Percentiles rank a stretch among this genome's conserved stretches.
These are phyloP conservation scores for Coniochaeta sp. DNA, from an alignment of 2,329 filamentous ascomycete species.

Conservation along the genomic window DNA sequence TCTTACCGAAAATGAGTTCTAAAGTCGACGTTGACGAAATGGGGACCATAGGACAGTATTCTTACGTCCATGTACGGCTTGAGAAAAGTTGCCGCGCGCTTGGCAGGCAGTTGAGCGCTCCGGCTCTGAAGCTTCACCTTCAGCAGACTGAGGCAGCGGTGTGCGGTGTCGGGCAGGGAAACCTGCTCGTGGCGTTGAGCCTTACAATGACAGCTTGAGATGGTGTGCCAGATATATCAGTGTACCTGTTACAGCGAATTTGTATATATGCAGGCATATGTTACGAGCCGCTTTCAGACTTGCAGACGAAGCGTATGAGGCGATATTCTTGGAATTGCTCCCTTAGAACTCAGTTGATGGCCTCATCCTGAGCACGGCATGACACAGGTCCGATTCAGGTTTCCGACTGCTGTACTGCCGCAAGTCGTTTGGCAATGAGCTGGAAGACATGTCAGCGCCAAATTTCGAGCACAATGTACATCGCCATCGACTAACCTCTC, in stretches of 20 bases:
- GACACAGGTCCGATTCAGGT: background rate
- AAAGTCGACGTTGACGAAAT: background rate
- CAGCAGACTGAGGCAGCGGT: background rate
- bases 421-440: background rate
- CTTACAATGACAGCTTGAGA: background rate
- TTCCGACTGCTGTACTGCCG: background rate
- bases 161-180: background rate
- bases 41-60: background rate
- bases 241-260: background rate
- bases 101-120: background rate
- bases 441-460: background rate
- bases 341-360: background rate
- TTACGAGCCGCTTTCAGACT: background rate
- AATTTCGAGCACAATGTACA: too few species aligned
- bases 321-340: too few species aligned
- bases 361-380: background rate
- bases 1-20: background rate
- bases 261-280: background rate
- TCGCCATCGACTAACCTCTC: conserved; percentile 16
- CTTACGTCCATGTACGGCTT: background rate
- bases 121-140: background rate
- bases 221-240: background rate
- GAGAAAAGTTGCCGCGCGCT: background rate
- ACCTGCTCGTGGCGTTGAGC: background rate
- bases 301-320: background rate